Percentiles rank a stretch among this genome's conserved stretches.
Conservation (phyloP, 495 filamentous ascomycete genomes). For the Tuber indicum region DNA sequence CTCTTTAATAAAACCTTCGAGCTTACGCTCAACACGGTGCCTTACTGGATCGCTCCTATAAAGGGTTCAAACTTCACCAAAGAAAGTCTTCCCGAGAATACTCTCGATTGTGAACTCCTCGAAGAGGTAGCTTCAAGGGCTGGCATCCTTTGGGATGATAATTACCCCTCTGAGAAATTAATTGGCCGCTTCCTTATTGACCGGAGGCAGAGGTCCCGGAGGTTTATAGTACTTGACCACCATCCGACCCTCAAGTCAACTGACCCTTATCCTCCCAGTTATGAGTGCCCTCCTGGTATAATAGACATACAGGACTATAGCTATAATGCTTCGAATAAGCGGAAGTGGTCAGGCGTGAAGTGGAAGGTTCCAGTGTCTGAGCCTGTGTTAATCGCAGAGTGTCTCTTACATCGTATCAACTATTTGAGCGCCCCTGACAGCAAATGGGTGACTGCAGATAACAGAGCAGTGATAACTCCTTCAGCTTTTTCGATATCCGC, state of each 20-base stretch:
- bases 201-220: conserved; percentile 61
- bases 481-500: conserved; percentile 66
- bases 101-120: conserved; percentile 65
- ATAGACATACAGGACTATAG: conserved; percentile 61
- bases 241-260: conserved; percentile 47
- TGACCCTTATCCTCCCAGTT: conserved; percentile 52
- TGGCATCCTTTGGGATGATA: conserved; percentile 52
- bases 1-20: conserved; percentile 84
- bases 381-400: conserved; percentile 69
- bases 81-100: conserved; percentile 29
- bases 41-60: conserved; percentile 79
- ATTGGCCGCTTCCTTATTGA: conserved; percentile 65
- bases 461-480: conserved; percentile 50
- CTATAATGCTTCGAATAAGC: conserved; percentile 34
- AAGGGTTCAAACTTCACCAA: conserved; percentile 26
- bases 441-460: conserved; percentile 47
- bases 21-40: conserved; percentile 55
- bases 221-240: conserved; percentile 47
- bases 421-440: conserved; percentile 61
- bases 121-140: conserved; percentile 45
- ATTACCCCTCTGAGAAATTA: conserved; percentile 54
- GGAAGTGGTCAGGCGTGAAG: conserved; percentile 31
- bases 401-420: conserved; percentile 70
- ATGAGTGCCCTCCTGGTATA: conserved; percentile 50
- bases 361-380: conserved; percentile 47